These are phyloP conservation scores for Trichoderma gracile DNA, from an alignment of 2,329 filamentous ascomycete genomes.

Conservation along the genomic window DNA sequence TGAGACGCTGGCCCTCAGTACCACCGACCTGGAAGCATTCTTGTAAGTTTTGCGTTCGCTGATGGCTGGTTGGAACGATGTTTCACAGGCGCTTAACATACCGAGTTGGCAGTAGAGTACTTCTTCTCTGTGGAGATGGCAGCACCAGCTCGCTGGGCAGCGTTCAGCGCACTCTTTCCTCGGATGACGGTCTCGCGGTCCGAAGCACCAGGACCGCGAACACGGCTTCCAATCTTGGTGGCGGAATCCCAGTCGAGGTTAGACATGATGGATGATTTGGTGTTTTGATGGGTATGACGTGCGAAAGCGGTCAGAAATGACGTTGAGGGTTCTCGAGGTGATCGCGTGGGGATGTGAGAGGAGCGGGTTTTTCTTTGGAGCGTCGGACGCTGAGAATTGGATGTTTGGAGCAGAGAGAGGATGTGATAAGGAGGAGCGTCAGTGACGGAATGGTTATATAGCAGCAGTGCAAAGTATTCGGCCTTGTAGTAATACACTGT, in stretches of 20 bases:
- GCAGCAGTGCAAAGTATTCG: too few species aligned
- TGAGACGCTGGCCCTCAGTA: conserved; percentile 86
- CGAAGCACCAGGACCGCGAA: conserved; percentile 63
- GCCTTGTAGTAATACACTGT: neutral
- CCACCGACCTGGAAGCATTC: conserved; percentile 31
- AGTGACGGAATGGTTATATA: neutral
- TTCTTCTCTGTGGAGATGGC: conserved; percentile 93
- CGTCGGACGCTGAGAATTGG: neutral
- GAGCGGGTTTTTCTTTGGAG: conserved; percentile 28
- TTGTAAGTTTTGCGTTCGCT: conserved; percentile 27
- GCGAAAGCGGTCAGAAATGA: conserved; percentile 13
- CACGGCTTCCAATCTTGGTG: conserved; percentile 93
- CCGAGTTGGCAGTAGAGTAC: conserved; percentile 68
- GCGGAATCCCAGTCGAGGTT: conserved; percentile 72
- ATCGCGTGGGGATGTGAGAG: conserved; percentile 27
- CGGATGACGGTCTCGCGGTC: conserved; percentile 85
- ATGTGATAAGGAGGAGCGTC: neutral
- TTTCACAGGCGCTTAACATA: conserved; percentile 30
- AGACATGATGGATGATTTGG: conserved; percentile 52
- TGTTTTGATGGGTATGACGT: neutral
- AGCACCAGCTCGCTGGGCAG: conserved; percentile 77
- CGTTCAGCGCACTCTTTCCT: conserved; percentile 81
- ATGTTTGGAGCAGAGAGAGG: neutral
- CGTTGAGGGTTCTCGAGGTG: conserved; percentile 36
- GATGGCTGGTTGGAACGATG: neutral